A percentile compares a stretch with the other conserved stretches of the same genome.
Conservation (phyloP, 1,284 basidiomycete species). For the Fomitopsis palustris region DNA sequence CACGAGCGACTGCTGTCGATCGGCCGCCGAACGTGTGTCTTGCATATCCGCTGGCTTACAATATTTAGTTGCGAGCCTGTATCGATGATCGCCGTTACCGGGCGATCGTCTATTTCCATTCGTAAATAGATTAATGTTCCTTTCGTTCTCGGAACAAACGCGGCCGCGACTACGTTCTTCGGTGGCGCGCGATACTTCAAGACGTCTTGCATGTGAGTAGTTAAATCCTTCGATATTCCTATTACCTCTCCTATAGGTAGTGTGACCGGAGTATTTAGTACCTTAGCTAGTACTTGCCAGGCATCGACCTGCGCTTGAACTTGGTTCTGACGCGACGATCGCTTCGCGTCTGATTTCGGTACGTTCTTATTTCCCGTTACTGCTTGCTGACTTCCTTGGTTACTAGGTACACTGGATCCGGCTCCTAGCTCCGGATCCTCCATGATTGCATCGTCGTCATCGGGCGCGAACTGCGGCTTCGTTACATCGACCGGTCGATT, state of each 20-base stretch:
- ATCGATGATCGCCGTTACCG: background rate
- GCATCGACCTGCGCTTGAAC: background rate
- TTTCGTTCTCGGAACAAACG: background rate
- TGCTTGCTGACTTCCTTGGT: background rate
- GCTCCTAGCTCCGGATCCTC: too few relatives aligned
- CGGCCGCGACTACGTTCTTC: background rate
- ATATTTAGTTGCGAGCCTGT: background rate
- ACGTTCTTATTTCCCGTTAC: background rate
- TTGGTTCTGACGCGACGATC: background rate
- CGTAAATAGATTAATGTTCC: background rate
- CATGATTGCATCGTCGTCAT: background rate
- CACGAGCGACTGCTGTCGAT: background rate
- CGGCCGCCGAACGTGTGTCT: background rate
- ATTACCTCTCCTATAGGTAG: background rate
- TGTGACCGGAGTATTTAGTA: background rate
- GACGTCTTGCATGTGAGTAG: background rate
- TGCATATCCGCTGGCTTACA: background rate
- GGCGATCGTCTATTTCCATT: background rate
- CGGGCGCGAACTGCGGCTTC: background rate
- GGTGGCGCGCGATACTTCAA: background rate
- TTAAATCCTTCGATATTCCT: background rate
- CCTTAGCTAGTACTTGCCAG: background rate
- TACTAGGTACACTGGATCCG: too few relatives aligned
- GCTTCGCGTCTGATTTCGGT: background rate
- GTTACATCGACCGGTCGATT: background rate